phyloP scores from a whole-genome alignment of 495 filamentous ascomycete species.

The Xylaria flabelliformis region DNA sequence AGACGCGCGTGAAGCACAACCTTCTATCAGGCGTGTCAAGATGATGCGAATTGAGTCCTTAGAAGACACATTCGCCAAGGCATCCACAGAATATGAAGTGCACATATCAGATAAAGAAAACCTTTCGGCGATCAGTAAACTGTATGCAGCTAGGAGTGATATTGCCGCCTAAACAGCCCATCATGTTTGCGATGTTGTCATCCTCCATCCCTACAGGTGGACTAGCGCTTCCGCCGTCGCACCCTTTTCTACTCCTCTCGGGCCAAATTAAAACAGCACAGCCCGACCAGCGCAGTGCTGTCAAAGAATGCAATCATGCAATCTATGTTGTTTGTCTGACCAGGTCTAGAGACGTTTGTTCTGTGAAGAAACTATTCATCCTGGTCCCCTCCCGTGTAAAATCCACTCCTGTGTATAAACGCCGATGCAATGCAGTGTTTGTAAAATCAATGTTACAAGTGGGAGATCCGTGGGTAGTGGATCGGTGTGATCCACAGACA shows the following conservation, averaged over 20 bases:
- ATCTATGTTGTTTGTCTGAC: constrained; percentile 38
- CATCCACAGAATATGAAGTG: constrained; percentile 1
- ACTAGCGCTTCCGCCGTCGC: constrained; percentile 14
- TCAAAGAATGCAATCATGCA: constrained; percentile 43
- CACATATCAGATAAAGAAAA: constrained; percentile 19
- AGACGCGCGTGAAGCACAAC: neutral
- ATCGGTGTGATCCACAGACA: neutral
- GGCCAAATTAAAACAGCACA: constrained; percentile 56
- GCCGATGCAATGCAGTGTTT: constrained; percentile 62
- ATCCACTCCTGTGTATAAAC: constrained; percentile 47
- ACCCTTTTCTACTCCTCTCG: constrained; percentile 24
- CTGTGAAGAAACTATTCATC: constrained; percentile 31
- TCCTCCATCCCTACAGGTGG: constrained; percentile 25
- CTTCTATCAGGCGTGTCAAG: neutral
- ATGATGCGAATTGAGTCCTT: neutral
- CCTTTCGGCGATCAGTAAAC: constrained; percentile 26
- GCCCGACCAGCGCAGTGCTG: constrained; percentile 68
- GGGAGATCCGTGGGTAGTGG: constrained; percentile 1
- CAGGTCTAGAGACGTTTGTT: constrained; percentile 33
- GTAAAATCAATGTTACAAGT: constrained; percentile 48
- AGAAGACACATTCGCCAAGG: neutral
- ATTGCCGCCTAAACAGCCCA: constrained; percentile 18
- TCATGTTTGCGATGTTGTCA: constrained; percentile 1
- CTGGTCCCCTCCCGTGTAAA: constrained; percentile 42
- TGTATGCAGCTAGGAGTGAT: constrained; percentile 15